Conservation (phyloP, 2,329 filamentous ascomycete species). For the Verticillium longisporum region DNA sequence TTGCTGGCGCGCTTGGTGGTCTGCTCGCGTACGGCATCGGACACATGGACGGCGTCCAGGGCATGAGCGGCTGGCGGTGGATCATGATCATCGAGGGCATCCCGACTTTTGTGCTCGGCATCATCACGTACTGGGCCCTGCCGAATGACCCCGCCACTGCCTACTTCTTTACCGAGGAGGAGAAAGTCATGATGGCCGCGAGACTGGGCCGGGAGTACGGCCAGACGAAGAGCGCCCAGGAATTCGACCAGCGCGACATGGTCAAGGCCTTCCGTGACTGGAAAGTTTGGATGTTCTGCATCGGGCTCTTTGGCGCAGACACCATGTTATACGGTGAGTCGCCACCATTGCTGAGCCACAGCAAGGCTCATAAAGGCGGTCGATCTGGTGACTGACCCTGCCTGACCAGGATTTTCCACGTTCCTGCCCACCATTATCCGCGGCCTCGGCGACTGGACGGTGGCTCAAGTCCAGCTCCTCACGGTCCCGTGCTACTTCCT, state of each 20-base stretch:
- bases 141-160: slow-evolving; percentile 41
- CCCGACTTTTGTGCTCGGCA: slow-evolving; percentile 42
- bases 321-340: slow-evolving; percentile 62
- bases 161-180: slow-evolving; percentile 15
- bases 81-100: slow-evolving; percentile 55
- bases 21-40: slow-evolving; percentile 68
- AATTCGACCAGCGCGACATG: slow-evolving; percentile 54
- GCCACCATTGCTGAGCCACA: background rate
- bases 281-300: slow-evolving; percentile 66
- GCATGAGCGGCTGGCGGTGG: slow-evolving; percentile 64
- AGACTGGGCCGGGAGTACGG: slow-evolving; percentile 33
- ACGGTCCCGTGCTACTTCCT: slow-evolving; percentile 59
- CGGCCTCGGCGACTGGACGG: slow-evolving; percentile 45
- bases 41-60: slow-evolving; percentile 60
- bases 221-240: slow-evolving; percentile 35
- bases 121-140: slow-evolving; percentile 44
- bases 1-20: slow-evolving; percentile 67
- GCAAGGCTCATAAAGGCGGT: background rate
- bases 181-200: slow-evolving; percentile 24
- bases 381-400: background rate
- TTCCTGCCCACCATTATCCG: slow-evolving; percentile 61
- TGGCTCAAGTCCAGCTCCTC: slow-evolving; percentile 51
- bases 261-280: slow-evolving; percentile 63
- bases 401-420: slow-evolving; percentile 42
- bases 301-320: slow-evolving; percentile 65